These are phyloP conservation scores for Epicoccum nigrum DNA, from an alignment of 2,329 filamentous ascomycete species.

Conservation along the genomic window DNA sequence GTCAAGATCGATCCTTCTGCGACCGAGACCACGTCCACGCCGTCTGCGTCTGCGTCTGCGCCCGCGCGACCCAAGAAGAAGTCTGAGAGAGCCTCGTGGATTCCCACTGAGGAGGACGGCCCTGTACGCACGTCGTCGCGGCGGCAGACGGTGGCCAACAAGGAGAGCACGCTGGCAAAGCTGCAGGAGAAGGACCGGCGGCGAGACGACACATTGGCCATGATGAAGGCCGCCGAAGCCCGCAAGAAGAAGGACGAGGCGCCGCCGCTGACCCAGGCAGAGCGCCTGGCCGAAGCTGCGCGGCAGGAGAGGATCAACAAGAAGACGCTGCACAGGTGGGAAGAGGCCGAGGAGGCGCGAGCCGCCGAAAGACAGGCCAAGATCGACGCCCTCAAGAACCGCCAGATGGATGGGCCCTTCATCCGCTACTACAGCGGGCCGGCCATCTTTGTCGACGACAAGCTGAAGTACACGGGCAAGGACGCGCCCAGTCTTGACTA, in stretches of 20 bases:
- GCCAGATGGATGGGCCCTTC: slow-evolving; percentile 85
- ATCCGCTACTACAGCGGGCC: slow-evolving; percentile 94
- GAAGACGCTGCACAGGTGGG: slow-evolving; percentile 91
- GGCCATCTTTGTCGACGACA: slow-evolving; percentile 78
- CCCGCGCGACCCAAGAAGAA: slow-evolving; percentile 66
- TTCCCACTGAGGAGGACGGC: slow-evolving; percentile 67
- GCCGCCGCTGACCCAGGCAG: slow-evolving; percentile 82
- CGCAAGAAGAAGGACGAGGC: slow-evolving; percentile 75
- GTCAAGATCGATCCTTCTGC: slow-evolving; percentile 47
- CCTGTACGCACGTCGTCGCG: slow-evolving; percentile 67
- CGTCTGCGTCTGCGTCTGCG: slow-evolving; percentile 56
- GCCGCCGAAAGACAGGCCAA: slow-evolving; percentile 83
- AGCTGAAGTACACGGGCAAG: slow-evolving; percentile 70
- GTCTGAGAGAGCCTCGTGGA: slow-evolving; percentile 73
- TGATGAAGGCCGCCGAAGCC: slow-evolving; percentile 67
- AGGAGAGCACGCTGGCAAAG: slow-evolving; percentile 66
- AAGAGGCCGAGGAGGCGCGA: slow-evolving; percentile 86
- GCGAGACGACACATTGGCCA: slow-evolving; percentile 71
- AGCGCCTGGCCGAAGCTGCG: slow-evolving; percentile 82
- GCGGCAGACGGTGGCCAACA: slow-evolving; percentile 66
- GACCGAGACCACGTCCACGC: slow-evolving; percentile 55
- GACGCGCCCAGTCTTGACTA: slow-evolving; percentile 45
- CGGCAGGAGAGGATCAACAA: slow-evolving; percentile 84
- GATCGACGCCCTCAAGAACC: slow-evolving; percentile 84
- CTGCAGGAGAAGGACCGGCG: slow-evolving; percentile 75